Conservation (phyloP, 2,329 filamentous ascomycete genomes). For the Myriosclerotinia curreyana region DNA sequence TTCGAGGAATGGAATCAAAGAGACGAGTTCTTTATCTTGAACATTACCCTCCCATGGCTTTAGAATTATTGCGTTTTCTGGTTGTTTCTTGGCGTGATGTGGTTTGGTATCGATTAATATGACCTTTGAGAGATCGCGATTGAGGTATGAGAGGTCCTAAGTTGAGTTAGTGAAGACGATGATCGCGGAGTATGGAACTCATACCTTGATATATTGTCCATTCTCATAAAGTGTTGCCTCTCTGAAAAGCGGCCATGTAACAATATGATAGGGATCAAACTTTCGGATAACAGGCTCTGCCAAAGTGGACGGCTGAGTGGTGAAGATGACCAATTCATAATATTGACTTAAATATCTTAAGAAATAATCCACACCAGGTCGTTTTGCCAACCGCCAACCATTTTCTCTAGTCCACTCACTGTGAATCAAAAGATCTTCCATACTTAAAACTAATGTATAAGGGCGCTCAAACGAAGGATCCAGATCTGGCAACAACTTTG, state of each 20-base stretch:
- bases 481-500: constrained; percentile 82
- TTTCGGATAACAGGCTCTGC: constrained; percentile 88
- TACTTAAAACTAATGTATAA: constrained; percentile 86
- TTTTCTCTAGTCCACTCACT: constrained; percentile 93
- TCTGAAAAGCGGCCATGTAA: constrained; percentile 90
- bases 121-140: constrained; percentile 91
- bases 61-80: constrained; percentile 93
- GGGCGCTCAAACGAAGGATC: constrained; percentile 79
- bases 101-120: constrained; percentile 89
- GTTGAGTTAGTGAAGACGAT: constrained; percentile 30
- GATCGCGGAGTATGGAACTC: constrained; percentile 27
- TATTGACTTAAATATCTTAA: constrained; percentile 95
- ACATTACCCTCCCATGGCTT: constrained; percentile 85
- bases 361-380: constrained; percentile 96
- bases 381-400: constrained; percentile 92
- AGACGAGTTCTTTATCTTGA: constrained; percentile 81
- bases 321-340: constrained; percentile 97
- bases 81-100: constrained; percentile 79
- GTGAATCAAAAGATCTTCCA: constrained; percentile 92
- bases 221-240: constrained; percentile 98
- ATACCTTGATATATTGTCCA: constrained; percentile 91
- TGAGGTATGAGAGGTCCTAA: constrained; percentile 94
- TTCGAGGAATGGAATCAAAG: constrained; percentile 92
- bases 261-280: constrained; percentile 90
- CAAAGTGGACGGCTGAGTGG: constrained; percentile 76